These are phyloP conservation scores for Syzygium aqueum DNA, from an alignment of 345 rosid species.

Conservation along the genomic window DNA sequence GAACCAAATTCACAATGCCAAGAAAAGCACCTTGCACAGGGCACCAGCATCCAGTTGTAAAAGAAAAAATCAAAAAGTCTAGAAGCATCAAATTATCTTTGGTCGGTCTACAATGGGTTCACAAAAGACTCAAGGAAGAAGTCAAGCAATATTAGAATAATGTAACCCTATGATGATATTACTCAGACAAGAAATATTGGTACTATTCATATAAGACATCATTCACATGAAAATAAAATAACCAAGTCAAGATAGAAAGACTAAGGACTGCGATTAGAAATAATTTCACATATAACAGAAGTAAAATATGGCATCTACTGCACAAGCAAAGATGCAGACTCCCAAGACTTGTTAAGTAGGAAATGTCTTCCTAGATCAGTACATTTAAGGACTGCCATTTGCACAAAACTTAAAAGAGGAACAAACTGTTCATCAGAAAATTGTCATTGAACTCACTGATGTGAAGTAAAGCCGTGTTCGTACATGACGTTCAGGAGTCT, in stretches of 20 bases:
- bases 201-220: background rate
- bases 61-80: background rate
- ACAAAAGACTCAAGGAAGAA: background rate
- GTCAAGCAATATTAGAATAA: background rate
- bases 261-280: background rate
- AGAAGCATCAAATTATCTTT: background rate
- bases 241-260: background rate
- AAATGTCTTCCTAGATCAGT: background rate
- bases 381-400: background rate
- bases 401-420: background rate
- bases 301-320: background rate
- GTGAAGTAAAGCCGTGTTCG: constrained; percentile 98
- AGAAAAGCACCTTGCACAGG: background rate
- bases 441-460: constrained; percentile 53
- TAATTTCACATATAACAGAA: background rate
- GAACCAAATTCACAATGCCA: background rate
- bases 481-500: constrained; percentile 96
- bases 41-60: background rate
- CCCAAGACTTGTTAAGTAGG: background rate
- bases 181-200: background rate
- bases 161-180: background rate
- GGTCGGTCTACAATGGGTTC: background rate
- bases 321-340: background rate
- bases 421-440: background rate
- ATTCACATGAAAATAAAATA: background rate